phyloP scores from a whole-genome alignment of 345 rosid genomes.

The Gynandropsis gynandra region DNA sequence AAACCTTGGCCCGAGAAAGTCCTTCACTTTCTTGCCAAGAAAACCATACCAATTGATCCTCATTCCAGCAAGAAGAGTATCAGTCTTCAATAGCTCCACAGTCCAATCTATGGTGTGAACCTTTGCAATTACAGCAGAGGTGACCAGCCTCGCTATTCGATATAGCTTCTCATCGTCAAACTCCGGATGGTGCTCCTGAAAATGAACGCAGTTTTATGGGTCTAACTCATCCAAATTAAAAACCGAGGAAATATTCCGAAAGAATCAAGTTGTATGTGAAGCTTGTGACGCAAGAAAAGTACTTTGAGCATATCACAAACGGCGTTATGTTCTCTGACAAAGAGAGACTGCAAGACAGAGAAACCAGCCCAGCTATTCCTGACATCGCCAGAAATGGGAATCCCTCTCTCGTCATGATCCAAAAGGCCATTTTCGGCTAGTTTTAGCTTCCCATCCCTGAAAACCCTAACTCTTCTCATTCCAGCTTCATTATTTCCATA shows the following conservation, averaged over 20 bases:
- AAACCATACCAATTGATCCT: slow-evolving; percentile 70
- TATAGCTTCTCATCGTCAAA: slow-evolving; percentile 62
- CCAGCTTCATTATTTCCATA: slow-evolving; percentile 62
- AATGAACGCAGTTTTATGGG: background rate
- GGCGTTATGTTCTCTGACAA: slow-evolving; percentile 59
- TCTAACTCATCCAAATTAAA: background rate
- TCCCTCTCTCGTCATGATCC: slow-evolving; percentile 47
- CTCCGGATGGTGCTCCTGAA: slow-evolving; percentile 42
- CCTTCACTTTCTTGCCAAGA: slow-evolving; percentile 65
- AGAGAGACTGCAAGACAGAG: slow-evolving; percentile 62
- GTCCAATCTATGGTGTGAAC: slow-evolving; percentile 90
- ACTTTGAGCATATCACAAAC: slow-evolving; percentile 63
- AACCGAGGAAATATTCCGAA: background rate
- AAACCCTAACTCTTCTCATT: slow-evolving; percentile 59
- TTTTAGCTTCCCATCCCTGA: slow-evolving; percentile 65
- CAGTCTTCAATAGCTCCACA: slow-evolving; percentile 59
- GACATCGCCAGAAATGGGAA: slow-evolving; percentile 68
- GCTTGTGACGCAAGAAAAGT: slow-evolving; percentile 19
- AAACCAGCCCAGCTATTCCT: slow-evolving; percentile 82
- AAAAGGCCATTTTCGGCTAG: slow-evolving; percentile 46
- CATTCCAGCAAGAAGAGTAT: slow-evolving; percentile 64
- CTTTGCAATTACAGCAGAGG: slow-evolving; percentile 76
- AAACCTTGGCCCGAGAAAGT: slow-evolving; percentile 42
- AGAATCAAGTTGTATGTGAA: no score
- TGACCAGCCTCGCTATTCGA: slow-evolving; percentile 56